A percentile compares a stretch with the other conserved stretches of the same genome.
phyloP scores from a whole-genome alignment of 139 green algal species.

The Chlamydomonas sp. region DNA sequence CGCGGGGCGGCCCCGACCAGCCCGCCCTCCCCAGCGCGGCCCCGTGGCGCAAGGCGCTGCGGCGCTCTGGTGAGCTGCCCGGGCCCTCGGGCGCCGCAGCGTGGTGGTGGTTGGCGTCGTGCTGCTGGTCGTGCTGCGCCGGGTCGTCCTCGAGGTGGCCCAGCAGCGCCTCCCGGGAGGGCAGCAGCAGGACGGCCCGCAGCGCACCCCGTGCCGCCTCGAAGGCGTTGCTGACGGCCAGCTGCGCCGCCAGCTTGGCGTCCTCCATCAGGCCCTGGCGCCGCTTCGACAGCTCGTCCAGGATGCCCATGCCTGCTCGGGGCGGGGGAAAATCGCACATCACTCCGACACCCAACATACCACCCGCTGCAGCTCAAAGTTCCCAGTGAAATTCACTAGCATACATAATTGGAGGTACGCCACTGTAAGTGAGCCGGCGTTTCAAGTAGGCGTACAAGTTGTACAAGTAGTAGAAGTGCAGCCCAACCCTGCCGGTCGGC shows the following conservation, averaged over 20 bases:
- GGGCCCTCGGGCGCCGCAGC: too few species aligned
- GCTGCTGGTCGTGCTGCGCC: too few species aligned
- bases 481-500: background rate
- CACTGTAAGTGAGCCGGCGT: background rate
- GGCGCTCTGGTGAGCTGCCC: too few species aligned
- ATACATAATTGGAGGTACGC: too few species aligned
- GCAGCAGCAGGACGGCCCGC: constrained; percentile 38
- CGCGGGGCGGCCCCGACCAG: background rate
- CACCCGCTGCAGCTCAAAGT: too few species aligned
- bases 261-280: constrained; percentile 73
- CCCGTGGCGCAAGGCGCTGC: too few species aligned
- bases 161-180: background rate
- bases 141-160: too few species aligned
- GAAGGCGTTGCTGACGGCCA: constrained; percentile 65
- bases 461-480: background rate
- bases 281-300: constrained; percentile 31
- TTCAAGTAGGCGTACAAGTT: background rate
- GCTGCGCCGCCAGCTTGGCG: constrained; percentile 59
- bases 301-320: constrained; percentile 37
- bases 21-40: background rate
- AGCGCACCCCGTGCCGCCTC: constrained; percentile 44
- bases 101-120: too few species aligned
- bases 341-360: background rate
- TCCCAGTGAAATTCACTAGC: too few species aligned
- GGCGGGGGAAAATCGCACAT: background rate